Evolutionary conservation across 2,329 filamentous ascomycete species (phyloP).

Genomic region (Fusarium agapanthi): DNA sequence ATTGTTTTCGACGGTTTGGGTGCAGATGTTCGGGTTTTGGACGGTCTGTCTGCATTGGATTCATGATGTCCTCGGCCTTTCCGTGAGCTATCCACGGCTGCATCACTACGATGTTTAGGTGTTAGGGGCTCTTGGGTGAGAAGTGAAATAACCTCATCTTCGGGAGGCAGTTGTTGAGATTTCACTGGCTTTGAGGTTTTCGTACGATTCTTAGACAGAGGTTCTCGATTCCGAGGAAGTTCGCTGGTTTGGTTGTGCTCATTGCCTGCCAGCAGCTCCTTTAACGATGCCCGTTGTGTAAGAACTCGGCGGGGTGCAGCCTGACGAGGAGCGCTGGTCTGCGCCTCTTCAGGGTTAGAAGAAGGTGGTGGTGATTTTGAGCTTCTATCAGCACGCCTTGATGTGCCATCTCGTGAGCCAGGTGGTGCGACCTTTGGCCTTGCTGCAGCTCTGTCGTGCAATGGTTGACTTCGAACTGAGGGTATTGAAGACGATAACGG

Average conservation of each 20-base stretch:
- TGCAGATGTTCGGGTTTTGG: not conserved
- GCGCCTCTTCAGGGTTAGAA: not conserved
- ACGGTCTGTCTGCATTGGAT: not conserved
- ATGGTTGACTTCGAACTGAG: slow-evolving; percentile 18
- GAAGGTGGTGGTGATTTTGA: slow-evolving; percentile 34
- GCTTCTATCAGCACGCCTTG: not conserved
- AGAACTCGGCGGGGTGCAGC: slow-evolving; percentile 13
- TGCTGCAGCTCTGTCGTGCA: slow-evolving; percentile 35
- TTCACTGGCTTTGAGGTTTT: not conserved
- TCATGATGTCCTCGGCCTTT: not conserved
- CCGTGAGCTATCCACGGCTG: not conserved
- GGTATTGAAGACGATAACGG: slow-evolving; percentile 27
- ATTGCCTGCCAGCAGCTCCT: slow-evolving; percentile 24
- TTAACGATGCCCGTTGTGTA: slow-evolving; percentile 25
- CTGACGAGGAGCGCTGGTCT: not conserved
- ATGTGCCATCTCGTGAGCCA: not conserved
- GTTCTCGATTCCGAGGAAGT: not conserved
- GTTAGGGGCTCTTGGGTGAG: not conserved
- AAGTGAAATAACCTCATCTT: not conserved
- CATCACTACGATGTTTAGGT: not conserved
- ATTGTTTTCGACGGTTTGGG: not conserved
- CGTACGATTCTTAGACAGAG: not conserved
- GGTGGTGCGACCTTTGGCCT: not conserved
- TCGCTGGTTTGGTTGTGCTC: slow-evolving; percentile 6
- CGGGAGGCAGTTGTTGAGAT: not conserved